Percentiles rank a stretch among this genome's conserved stretches.
phyloP scores from a whole-genome alignment of 1,284 basidiomycete genomes.

The Fomitopsis betulina region DNA sequence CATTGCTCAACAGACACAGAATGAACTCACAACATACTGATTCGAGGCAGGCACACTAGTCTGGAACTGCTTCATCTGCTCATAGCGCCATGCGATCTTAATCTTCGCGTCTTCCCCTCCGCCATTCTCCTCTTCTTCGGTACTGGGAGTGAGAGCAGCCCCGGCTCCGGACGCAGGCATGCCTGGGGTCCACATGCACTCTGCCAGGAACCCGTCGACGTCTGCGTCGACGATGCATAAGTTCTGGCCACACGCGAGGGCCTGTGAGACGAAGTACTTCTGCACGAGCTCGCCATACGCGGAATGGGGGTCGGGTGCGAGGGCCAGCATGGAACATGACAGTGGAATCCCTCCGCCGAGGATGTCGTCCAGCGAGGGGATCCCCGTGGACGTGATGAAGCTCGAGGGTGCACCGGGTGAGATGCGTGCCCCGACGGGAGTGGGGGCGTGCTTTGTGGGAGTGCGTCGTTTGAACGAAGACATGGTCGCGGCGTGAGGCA shows the following conservation, averaged over 20 bases:
- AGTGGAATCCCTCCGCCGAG: constrained; percentile 91
- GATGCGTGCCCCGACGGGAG: constrained; percentile 56
- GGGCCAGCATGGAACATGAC: constrained; percentile 67
- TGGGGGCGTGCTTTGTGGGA: constrained; percentile 35
- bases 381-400: constrained; percentile 78
- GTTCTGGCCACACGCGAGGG: constrained; percentile 68
- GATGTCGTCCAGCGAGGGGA: constrained; percentile 94
- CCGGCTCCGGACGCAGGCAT: constrained; percentile 11
- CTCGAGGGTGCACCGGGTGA: constrained; percentile 62
- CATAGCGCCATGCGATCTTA: constrained; percentile 96
- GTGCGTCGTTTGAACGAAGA: constrained; percentile 82
- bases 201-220: constrained; percentile 51
- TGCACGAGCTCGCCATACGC: constrained; percentile 85
- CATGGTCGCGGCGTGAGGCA: constrained; percentile 38
- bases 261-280: constrained; percentile 88
- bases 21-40: constrained; percentile 44
- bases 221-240: constrained; percentile 66
- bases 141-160: constrained; percentile 10
- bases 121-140: constrained; percentile 29
- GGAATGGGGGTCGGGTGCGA: constrained; percentile 81
- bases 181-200: constrained; percentile 76
- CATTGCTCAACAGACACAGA: constrained; percentile 8
- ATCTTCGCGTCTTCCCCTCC: constrained; percentile 49
- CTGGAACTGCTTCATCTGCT: constrained; percentile 86
- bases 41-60: constrained; percentile 64